phyloP scores from a whole-genome alignment of 495 filamentous ascomycete species.

The Bathelium albidoporum region DNA sequence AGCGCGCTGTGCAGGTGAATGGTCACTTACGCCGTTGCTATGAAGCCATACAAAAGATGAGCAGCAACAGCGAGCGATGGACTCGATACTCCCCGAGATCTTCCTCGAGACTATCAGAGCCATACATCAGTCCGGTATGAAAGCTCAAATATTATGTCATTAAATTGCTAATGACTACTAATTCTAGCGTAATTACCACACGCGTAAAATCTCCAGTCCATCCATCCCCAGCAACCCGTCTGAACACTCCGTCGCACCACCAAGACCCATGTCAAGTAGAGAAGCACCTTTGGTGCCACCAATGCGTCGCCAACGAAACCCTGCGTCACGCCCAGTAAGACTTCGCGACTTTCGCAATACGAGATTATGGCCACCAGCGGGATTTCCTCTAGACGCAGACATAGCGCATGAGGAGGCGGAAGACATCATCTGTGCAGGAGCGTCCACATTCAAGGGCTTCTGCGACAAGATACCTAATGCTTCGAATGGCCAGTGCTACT shows the following conservation, averaged over 20 bases:
- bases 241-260: neutral
- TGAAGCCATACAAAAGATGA: neutral
- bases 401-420: slow-evolving; percentile 23
- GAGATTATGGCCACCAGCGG: slow-evolving; percentile 24
- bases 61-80: neutral
- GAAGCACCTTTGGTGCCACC: neutral
- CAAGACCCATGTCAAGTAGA: neutral
- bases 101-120: neutral
- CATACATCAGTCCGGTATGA: neutral
- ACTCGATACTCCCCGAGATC: neutral
- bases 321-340: neutral
- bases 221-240: neutral
- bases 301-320: neutral
- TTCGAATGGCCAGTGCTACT: slow-evolving; percentile 18
- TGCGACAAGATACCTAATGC: slow-evolving; percentile 24
- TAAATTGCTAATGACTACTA: neutral
- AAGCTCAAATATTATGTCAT: neutral
- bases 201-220: neutral
- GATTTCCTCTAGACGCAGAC: slow-evolving; percentile 17
- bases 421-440: slow-evolving; percentile 25
- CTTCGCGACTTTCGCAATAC: slow-evolving; percentile 4
- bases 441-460: slow-evolving; percentile 30
- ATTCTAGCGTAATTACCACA: neutral
- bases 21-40: neutral
- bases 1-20: neutral